Evolutionary conservation across 2,329 filamentous ascomycete species (phyloP), one percentile per base, ranked within the genome.

Genomic region (Colletotrichum sp.): DNA sequence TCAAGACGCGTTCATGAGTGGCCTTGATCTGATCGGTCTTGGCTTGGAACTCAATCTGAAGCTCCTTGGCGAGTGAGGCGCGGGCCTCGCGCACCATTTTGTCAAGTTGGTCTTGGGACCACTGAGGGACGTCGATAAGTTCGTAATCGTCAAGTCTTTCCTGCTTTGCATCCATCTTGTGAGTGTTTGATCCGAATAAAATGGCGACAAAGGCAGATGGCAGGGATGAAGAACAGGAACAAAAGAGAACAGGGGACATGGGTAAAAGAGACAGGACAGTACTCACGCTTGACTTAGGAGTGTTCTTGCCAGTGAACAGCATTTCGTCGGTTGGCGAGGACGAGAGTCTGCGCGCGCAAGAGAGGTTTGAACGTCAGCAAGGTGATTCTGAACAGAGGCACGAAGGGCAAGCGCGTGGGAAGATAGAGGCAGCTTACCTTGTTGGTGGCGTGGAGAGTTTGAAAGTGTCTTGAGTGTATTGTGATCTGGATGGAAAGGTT

Each of bases 31-130:
- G 0, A n/a, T 44, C 19, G 1, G 39, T 0, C 39, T 44, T n/a
- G 39, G 39, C 39, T 11, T 44, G 39, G 1, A 44, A 44, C 8
- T 44, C 0, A 0, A 0, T 1, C 19, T 44, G 0, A n/a, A 44
- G 39, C 39, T 44, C 19, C 39, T 44, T 44, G 39, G 39, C 0
- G 39, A 44, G 39, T 0, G 39, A n/a, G 1, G 39, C 39, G 19
- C 39, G 1, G 0, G 39, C 8, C 0, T 44, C 19, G 0, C 9
- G 0, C 5, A 44, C 0, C 39, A 19, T 2, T 1, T 0, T 44
- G 39, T 44, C 39, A 11, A 44, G 39, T n/a, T 44, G 39, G 9
- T 44, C 39, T 6, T 44, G 39, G 8, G 39, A 44, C 8, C 19
- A 44, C 39, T 44, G 39, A 0, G 39, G 39, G 39, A 44, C 8